Evolutionary conservation across 2,329 filamentous ascomycete genomes (phyloP).

Genomic region (Cercospora sojina): DNA sequence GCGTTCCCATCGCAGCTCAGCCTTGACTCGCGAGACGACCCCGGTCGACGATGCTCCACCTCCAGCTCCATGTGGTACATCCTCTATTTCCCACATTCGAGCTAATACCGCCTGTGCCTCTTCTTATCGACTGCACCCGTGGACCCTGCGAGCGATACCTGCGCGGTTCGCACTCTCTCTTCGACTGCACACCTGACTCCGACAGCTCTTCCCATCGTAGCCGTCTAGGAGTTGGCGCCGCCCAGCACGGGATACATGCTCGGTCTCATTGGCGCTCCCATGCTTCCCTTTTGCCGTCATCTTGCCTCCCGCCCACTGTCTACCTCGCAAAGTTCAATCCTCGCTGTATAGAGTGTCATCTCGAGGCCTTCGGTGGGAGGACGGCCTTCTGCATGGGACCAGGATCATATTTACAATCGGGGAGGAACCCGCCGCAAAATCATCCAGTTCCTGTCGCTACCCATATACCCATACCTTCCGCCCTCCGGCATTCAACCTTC

Average conservation of each 20-base stretch:
- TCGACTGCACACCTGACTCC: neutral
- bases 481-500: slow-evolving; percentile 18
- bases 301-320: neutral
- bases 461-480: slow-evolving; percentile 7
- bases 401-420: neutral
- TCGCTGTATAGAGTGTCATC: slow-evolving; percentile 5
- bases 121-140: slow-evolving; percentile 12
- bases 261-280: neutral
- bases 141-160: slow-evolving; percentile 11
- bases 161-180: neutral
- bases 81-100: slow-evolving; percentile 10
- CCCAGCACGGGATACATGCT: neutral
- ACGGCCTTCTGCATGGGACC: neutral
- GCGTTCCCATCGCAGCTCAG: slow-evolving; percentile 4
- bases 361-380: neutral
- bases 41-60: slow-evolving; percentile 5
- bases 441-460: slow-evolving; percentile 9
- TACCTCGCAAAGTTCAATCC: neutral
- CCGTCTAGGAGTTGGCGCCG: slow-evolving; percentile 7
- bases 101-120: slow-evolving; percentile 12
- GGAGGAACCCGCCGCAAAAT: neutral
- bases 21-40: slow-evolving; percentile 13
- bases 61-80: slow-evolving; percentile 2
- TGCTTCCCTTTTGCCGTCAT: slow-evolving; percentile 7
- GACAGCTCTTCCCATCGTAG: neutral